Evolutionary conservation across 805 yeast genomes (phyloP).

Genomic region (Limtongia smithiae): DNA sequence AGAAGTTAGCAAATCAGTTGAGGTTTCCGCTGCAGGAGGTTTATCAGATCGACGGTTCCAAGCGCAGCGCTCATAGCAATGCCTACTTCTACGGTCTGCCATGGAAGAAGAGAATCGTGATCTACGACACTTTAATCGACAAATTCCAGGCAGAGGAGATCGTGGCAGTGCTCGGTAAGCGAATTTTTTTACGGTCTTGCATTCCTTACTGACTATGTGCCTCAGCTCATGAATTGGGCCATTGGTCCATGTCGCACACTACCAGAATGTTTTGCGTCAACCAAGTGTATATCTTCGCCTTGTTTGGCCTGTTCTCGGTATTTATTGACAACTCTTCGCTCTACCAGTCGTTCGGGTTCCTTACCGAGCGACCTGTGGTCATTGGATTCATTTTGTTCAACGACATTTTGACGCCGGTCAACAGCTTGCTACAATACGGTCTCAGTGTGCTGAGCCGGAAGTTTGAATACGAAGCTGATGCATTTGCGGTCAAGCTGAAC

Average conservation of each 20-base stretch:
- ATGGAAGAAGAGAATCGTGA: slow-evolving; percentile 93
- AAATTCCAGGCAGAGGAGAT: slow-evolving; percentile 74
- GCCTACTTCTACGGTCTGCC: slow-evolving; percentile 97
- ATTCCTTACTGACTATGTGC: background rate
- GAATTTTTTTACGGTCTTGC: background rate
- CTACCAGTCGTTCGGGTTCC: slow-evolving; percentile 75
- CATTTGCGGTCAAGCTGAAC: slow-evolving; percentile 65
- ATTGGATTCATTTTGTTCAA: slow-evolving; percentile 78
- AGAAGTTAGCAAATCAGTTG: slow-evolving; percentile 67
- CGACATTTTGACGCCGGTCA: slow-evolving; percentile 75
- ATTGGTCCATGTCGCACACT: slow-evolving; percentile 90
- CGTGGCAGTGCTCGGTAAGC: slow-evolving; percentile 66
- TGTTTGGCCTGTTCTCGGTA: slow-evolving; percentile 71
- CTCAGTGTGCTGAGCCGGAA: slow-evolving; percentile 74
- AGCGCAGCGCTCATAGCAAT: slow-evolving; percentile 92
- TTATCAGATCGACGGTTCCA: slow-evolving; percentile 93
- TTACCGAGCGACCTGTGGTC: slow-evolving; percentile 60
- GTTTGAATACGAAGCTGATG: slow-evolving; percentile 80
- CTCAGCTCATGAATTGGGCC: slow-evolving; percentile 96
- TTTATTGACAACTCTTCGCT: slow-evolving; percentile 77
- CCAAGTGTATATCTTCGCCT: slow-evolving; percentile 60
- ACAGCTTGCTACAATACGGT: slow-evolving; percentile 60
- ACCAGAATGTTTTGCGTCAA: slow-evolving; percentile 65
- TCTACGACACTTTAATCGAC: slow-evolving; percentile 85
- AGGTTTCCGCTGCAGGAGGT: slow-evolving; percentile 83